Percentiles rank a stretch among this genome's conserved stretches.
Conservation (phyloP, 768 basidiomycete genomes). For the Russula ochroleuca region DNA sequence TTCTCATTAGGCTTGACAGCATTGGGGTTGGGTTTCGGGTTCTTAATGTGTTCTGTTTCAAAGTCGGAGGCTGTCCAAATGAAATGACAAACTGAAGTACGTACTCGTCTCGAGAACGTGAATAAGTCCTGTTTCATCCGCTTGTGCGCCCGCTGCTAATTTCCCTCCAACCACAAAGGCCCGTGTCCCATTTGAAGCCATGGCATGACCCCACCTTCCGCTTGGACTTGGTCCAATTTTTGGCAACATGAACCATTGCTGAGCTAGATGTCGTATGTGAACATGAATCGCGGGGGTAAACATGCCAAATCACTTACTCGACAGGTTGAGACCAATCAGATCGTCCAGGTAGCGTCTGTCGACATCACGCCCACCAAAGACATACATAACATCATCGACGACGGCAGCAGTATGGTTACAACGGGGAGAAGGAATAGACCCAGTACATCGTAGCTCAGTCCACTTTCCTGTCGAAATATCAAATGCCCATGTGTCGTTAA, state of each 20-base stretch:
- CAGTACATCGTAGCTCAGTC: slow-evolving; percentile 93
- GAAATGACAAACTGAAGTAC: slow-evolving; percentile 34
- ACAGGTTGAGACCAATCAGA: slow-evolving; percentile 93
- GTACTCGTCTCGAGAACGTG: slow-evolving; percentile 93
- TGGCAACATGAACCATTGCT: slow-evolving; percentile 99
- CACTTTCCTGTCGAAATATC: slow-evolving; percentile 76
- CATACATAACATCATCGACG: slow-evolving; percentile 95
- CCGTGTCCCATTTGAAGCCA: slow-evolving; percentile 85
- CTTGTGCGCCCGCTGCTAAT: slow-evolving; percentile 65
- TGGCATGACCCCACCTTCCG: slow-evolving; percentile 92
- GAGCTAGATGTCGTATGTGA: slow-evolving; percentile 50
- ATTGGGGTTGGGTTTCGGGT: slow-evolving; percentile 57
- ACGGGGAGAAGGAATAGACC: slow-evolving; percentile 90
- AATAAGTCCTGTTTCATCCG: slow-evolving; percentile 77
- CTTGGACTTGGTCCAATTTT: slow-evolving; percentile 97
- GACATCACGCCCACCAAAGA: slow-evolving; percentile 92
- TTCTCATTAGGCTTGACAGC: slow-evolving; percentile 39
- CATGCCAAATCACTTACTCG: slow-evolving; percentile 58
- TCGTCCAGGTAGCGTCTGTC: slow-evolving; percentile 92
- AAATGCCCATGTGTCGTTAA: slow-evolving; percentile 98
- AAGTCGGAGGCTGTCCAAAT: neutral
- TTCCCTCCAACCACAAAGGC: slow-evolving; percentile 96
- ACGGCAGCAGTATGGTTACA: slow-evolving; percentile 95
- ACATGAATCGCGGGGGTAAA: too few relatives aligned
- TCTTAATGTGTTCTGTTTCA: slow-evolving; percentile 80